These are phyloP conservation scores for Phlyctochytrium planicorne DNA, from an alignment of 192 early-diverging fungal species.

Conservation along the genomic window DNA sequence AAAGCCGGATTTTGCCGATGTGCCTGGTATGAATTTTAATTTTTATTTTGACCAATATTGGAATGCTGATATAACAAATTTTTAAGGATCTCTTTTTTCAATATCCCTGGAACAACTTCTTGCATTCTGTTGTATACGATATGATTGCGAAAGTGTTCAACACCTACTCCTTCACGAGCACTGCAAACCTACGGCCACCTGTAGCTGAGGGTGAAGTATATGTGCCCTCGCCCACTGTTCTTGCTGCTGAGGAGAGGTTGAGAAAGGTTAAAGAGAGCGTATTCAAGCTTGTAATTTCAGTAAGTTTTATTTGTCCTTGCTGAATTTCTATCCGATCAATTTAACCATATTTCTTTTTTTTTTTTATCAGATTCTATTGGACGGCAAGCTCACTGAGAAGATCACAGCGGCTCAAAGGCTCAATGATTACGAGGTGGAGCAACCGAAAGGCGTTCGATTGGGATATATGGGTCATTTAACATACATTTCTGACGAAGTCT, in stretches of 20 bases:
- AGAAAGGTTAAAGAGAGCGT: conserved; percentile 44
- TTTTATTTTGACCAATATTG: conserved; percentile 9
- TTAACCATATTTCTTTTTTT: too few species aligned
- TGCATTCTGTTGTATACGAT: conserved; percentile 98
- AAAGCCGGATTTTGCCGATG: conserved; percentile 47
- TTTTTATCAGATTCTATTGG: conserved; percentile 67
- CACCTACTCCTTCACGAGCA: conserved; percentile 69
- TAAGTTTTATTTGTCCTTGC: conserved; percentile 26
- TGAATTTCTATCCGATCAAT: conserved; percentile 6
- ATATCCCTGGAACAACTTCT: conserved; percentile 97
- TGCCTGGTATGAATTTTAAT: conserved; percentile 47
- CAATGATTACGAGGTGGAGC: conserved; percentile 77
- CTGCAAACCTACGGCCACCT: conserved; percentile 17
- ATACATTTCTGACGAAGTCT: conserved; percentile 93
- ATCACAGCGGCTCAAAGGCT: conserved; percentile 81
- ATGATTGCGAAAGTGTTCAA: conserved; percentile 98
- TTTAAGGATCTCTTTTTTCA: conserved; percentile 81
- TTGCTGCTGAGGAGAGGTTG: conserved; percentile 44
- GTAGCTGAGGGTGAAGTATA: background rate
- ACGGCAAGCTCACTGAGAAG: conserved; percentile 79
- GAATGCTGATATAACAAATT: too few species aligned
- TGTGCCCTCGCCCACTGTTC: background rate
- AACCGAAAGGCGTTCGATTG: conserved; percentile 86
- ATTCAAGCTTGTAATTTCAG: conserved; percentile 50
- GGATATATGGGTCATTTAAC: conserved; percentile 99